phyloP scores from a whole-genome alignment of 2,329 filamentous ascomycete species.

The Cercospora sp. region DNA sequence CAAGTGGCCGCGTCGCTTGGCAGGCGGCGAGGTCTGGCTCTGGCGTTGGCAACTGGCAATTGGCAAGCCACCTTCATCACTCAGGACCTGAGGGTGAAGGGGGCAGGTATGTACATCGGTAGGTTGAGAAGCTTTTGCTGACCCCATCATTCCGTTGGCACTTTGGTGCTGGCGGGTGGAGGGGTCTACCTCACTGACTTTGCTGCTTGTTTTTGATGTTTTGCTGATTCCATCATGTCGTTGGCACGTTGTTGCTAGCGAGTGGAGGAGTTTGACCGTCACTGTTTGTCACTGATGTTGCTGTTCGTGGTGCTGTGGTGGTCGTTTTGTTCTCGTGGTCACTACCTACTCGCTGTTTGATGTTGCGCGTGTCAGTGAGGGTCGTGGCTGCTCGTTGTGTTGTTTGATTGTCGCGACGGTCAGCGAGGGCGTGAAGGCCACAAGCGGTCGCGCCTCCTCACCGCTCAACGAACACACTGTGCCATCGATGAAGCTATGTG shows the following conservation, averaged over 20 bases:
- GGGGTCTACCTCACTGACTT: background rate
- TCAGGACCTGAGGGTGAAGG: background rate
- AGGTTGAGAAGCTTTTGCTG: too few relatives aligned
- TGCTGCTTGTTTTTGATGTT: background rate
- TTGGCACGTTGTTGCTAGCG: background rate
- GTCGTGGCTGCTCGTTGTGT: too few relatives aligned
- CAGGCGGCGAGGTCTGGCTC: too few relatives aligned
- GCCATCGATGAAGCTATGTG: background rate
- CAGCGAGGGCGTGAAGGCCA: too few relatives aligned
- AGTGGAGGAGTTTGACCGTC: background rate
- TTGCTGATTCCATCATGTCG: background rate
- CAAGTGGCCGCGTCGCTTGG: background rate
- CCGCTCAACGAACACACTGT: background rate
- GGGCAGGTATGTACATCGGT: too few relatives aligned
- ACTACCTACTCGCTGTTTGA: background rate
- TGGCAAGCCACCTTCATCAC: background rate
- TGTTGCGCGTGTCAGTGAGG: background rate
- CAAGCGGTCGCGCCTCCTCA: background rate
- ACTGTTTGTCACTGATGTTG: background rate
- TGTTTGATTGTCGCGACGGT: background rate
- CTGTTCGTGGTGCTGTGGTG: background rate
- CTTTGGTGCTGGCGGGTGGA: background rate
- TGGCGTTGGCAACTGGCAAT: background rate
- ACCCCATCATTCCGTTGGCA: background rate
- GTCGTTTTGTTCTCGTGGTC: too few relatives aligned